Evolutionary conservation across 352 stramenopile genomes (phyloP).

Genomic region (Halophytophthora polymorphica): DNA sequence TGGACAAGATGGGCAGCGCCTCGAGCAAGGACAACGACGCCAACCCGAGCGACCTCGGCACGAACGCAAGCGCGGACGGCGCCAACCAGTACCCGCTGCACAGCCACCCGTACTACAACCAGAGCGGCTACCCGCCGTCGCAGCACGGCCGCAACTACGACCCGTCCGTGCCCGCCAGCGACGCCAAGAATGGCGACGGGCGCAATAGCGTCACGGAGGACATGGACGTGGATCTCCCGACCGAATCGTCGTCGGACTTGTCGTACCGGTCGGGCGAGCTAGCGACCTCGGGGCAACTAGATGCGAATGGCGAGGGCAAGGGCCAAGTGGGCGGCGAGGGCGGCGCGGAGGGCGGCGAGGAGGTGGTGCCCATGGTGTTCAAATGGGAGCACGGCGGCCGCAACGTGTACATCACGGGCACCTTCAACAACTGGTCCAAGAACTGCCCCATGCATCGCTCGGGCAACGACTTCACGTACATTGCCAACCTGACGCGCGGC

Average conservation of each 20-base stretch:
- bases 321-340: constrained; percentile 30
- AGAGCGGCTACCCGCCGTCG: constrained; percentile 15
- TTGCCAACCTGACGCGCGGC: constrained; percentile 95
- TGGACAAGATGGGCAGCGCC: constrained; percentile 65
- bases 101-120: constrained; percentile 63
- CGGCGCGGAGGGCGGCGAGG: constrained; percentile 13
- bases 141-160: constrained; percentile 5
- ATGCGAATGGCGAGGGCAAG: constrained; percentile 23
- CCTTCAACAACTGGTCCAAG: constrained; percentile 99
- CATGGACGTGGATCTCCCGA: constrained; percentile 67
- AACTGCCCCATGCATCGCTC: constrained; percentile 99
- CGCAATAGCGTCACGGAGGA: constrained; percentile 34
- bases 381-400: constrained; percentile 97
- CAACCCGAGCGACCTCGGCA: constrained; percentile 75
- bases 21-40: constrained; percentile 81
- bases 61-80: constrained; percentile 34
- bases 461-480: constrained; percentile 99
- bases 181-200: constrained; percentile 16
- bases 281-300: constrained; percentile 9
- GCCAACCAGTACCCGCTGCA: constrained; percentile 57
- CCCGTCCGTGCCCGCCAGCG: not conserved
- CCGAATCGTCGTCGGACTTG: constrained; percentile 27
- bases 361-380: constrained; percentile 94
- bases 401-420: constrained; percentile 98
- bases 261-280: constrained; percentile 28